Conservation (phyloP, 495 filamentous ascomycete genomes). For the Barbatosphaeria neglecta region DNA sequence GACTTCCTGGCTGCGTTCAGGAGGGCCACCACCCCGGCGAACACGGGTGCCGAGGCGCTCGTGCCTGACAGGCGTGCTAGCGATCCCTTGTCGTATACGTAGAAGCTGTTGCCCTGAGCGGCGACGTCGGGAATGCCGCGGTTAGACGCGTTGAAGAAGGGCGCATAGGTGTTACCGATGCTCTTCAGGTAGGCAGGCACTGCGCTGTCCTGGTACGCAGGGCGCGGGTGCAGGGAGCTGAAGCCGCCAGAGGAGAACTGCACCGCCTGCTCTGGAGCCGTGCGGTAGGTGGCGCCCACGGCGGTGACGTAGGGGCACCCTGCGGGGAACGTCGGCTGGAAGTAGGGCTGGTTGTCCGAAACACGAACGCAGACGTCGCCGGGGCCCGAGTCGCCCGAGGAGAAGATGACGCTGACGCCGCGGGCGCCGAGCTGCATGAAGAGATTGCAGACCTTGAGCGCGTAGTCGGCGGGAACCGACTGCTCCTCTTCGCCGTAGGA, state of each 20-base stretch:
- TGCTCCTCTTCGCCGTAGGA: constrained; percentile 78
- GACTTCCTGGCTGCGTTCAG: constrained; percentile 50
- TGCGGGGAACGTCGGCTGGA: constrained; percentile 41
- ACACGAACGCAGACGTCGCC: constrained; percentile 58
- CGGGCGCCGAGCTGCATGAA: constrained; percentile 53
- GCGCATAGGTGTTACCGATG: constrained; percentile 9
- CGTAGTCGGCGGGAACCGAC: constrained; percentile 57
- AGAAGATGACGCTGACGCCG: constrained; percentile 65
- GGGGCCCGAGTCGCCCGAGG: constrained; percentile 62
- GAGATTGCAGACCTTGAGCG: constrained; percentile 58
- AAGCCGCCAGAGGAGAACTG: constrained; percentile 50
- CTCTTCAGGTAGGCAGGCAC: constrained; percentile 37
- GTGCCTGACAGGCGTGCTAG: constrained; percentile 36
- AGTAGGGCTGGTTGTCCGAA: constrained; percentile 53
- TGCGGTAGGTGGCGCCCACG: constrained; percentile 54
- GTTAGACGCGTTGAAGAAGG: constrained; percentile 40
- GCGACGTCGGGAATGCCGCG: constrained; percentile 52
- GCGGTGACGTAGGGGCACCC: constrained; percentile 65
- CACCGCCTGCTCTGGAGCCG: constrained; percentile 48
- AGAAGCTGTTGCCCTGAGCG: constrained; percentile 45
- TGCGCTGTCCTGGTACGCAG: constrained; percentile 46
- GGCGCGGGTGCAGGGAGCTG: constrained; percentile 50
- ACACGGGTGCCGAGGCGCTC: constrained; percentile 24
- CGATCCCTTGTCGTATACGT: constrained; percentile 32
- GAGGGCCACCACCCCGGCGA: constrained; percentile 39